These are phyloP conservation scores for Metschnikowia picachoensis DNA, from an alignment of 805 yeast genomes.

Conservation along the genomic window DNA sequence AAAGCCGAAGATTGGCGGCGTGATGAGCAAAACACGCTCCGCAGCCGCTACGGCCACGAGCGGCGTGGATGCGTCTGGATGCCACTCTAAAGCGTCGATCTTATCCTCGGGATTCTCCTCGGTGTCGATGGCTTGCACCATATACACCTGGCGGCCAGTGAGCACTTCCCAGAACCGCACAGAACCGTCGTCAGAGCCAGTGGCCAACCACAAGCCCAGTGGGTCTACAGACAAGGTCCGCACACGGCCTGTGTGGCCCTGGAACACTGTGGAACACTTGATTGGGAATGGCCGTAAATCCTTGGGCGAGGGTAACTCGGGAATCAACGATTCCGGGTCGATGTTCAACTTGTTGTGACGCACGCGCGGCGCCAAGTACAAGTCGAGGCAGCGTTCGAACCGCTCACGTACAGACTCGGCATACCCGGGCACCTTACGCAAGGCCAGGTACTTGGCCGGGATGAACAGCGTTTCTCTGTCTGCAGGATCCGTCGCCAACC, in stretches of 20 bases:
- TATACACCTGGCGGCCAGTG: slow-evolving; percentile 90
- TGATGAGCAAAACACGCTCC: slow-evolving; percentile 68
- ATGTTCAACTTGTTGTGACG: slow-evolving; percentile 86
- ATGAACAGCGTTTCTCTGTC: slow-evolving; percentile 77
- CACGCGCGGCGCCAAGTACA: slow-evolving; percentile 94
- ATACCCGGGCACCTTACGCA: slow-evolving; percentile 94
- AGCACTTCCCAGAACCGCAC: slow-evolving; percentile 95
- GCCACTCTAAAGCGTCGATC: slow-evolving; percentile 83
- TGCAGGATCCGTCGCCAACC: slow-evolving; percentile 65
- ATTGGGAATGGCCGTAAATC: slow-evolving; percentile 97
- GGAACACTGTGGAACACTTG: slow-evolving; percentile 74
- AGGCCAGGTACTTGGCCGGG: slow-evolving; percentile 76
- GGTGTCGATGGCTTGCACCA: slow-evolving; percentile 47
- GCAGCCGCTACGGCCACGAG: slow-evolving; percentile 83
- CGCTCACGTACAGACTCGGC: slow-evolving; percentile 80
- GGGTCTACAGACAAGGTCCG: slow-evolving; percentile 85
- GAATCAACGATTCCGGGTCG: slow-evolving; percentile 93
- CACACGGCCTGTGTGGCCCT: slow-evolving; percentile 80
- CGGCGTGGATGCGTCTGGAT: slow-evolving; percentile 73
- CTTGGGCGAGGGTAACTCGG: slow-evolving; percentile 94
- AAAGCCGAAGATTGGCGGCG: slow-evolving; percentile 89
- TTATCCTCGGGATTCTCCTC: slow-evolving; percentile 65
- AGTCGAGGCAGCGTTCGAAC: slow-evolving; percentile 90
- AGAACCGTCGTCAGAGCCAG: slow-evolving; percentile 96
- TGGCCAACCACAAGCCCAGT: slow-evolving; percentile 90